Evolutionary conservation across 1,139 yeast species (phyloP), one percentile per base, ranked within the genome.

Genomic region (Pichia cactophila): DNA sequence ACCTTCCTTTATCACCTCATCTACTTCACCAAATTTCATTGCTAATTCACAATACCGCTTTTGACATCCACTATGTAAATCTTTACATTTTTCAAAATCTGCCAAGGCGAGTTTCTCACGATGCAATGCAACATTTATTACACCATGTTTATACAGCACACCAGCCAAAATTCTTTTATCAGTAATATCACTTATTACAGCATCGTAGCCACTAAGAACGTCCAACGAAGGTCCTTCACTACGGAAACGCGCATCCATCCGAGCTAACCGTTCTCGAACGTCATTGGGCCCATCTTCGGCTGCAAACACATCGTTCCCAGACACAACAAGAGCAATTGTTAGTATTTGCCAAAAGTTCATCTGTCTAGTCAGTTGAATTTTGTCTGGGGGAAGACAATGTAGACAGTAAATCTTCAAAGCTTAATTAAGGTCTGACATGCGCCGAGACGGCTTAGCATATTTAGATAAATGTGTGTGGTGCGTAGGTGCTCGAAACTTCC

Each of bases 41-140:
- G 73, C 68, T 23, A 80, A 54, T 4, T 77, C 76, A 12, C 69
- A 55, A 46, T 77, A 65, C 52, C 72, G 73, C 8, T 60, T 61
- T 50, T 69, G 68, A 17, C 83, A 83, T 0, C 75, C 73, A 12
- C 56, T 53, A 41, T 36, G 44, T 23, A 46, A 17, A 23, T 20
- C 42, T 38, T 43, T 33, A 29, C 80, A 74, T 36, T 56, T 57
- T 46, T 69, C 65, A 50, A 80, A 72, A 59, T 77, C 81, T 3
- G 61, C 61, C 11, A 78, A 68, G 0, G 85, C 82, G 36, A 66
- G 65, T 7, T 59, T 51, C 28, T 75, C 81, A 54, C 72, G 74
- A 42, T 75, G 73, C 54, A 80, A 59, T 37, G 74, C 70, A 51
- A 77, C 64, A 51, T 78, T 80, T 8, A 80, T 73, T 48, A 78